Evolutionary conservation across 345 rosid genomes (phyloP), one percentile per base, ranked within the genome.

Genomic region (Brassica cretica): DNA sequence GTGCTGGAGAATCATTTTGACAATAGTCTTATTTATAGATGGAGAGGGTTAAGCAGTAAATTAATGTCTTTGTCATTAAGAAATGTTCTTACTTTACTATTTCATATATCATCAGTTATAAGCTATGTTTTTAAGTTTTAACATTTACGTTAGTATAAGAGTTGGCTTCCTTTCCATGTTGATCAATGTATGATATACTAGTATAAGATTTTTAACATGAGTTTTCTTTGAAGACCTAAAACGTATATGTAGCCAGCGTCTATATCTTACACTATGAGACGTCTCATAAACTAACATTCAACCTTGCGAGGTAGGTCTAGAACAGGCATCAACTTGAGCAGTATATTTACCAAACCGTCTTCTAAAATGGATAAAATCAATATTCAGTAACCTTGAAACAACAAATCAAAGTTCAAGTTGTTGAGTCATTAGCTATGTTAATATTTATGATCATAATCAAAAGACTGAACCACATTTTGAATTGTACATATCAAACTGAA

Each of bases 31-130:
- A 37, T 74, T 67, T 79, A 76, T 44, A 76, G 6, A 66, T 14
- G 29, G 29, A 25, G 29, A 25, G 29, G 65, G 46, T 49, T 64
- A 32, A 53, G 16, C 30, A 16, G 78, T 63, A 46, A 76, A 59
- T 64, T 35, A 19, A 25, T 25, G 72, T 61, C 69, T 16, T 5
- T 37, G 21, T 80, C 73, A 60, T n/a, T 29, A 56, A 41, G 27
- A 12, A n/a, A 24, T 63, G 53, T 59, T 70, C 16, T 75, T 70
- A 37, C 71, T 80, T 67, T 70, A 80, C 75, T 63, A 51, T 78
- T 71, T 25, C 53, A 71, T 72, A 41, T 4, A 29, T 58, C 76
- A 12, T 65, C 25, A 55, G 18, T 4, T 19, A 7, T 41, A 55
- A 64, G 61, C 8, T 71, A 25, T 71, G 64, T 41, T 56, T 56